phyloP scores from a whole-genome alignment of 2,329 filamentous ascomycete genomes.

The Aspergillus puulaauensis region DNA sequence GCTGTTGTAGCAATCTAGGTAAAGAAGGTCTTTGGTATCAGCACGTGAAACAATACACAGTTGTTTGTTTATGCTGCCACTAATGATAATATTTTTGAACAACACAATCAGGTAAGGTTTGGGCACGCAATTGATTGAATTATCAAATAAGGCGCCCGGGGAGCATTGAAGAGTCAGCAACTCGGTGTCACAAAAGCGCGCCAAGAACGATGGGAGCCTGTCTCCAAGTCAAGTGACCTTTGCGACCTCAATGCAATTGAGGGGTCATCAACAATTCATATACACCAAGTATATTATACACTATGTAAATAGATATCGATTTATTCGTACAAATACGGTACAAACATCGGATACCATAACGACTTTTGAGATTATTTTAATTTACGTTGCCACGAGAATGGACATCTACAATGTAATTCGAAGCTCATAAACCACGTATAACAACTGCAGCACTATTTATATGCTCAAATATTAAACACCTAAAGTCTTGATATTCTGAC shows the following conservation, averaged over 20 bases:
- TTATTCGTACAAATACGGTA: neutral
- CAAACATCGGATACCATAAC: no score
- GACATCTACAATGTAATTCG: no score
- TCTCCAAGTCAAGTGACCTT: neutral
- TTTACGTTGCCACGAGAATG: no score
- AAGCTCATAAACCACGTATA: no score
- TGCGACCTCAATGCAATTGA: neutral
- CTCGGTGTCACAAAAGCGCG: conserved; percentile 1
- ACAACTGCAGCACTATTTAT: no score
- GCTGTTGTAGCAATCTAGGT: neutral
- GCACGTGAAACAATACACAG: neutral
- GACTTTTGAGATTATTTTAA: no score
- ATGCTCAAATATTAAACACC: no score
- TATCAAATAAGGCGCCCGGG: neutral
- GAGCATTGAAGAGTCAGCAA: conserved; percentile 1
- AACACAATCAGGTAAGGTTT: neutral
- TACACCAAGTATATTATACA: neutral
- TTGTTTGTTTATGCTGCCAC: neutral
- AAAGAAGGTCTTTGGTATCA: neutral
- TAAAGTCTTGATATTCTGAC: no score
- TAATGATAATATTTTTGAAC: neutral
- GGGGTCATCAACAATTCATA: neutral
- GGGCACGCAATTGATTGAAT: neutral
- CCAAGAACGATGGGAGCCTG: conserved; percentile 1
- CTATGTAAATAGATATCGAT: neutral